Evolutionary conservation across 139 green algal genomes (phyloP), one percentile per base, ranked within the genome.

Genomic region (Nannochloris sp.): DNA sequence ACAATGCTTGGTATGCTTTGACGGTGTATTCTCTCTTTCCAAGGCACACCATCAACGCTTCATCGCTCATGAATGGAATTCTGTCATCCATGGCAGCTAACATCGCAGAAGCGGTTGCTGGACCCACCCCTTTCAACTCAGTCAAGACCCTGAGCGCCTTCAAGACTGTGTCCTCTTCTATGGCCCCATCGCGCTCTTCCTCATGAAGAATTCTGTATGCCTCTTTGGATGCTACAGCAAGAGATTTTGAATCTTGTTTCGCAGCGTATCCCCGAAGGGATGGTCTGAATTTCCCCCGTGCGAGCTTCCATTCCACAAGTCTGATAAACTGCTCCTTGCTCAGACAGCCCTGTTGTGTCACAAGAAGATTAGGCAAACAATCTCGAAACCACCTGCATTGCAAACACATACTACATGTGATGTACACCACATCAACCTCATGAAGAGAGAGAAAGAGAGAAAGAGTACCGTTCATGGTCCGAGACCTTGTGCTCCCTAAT

Each of bases 301-400:
- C 73, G 48, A 91, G 31, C 62, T 91, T 91, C 84, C 84, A 90
- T 1, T 87, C 78, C 3, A 89, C 81, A 77, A 83, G 68, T 4
- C 18, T 25, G 2, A 54, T 54, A 27, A 60, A 44, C 4, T 64
- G 46, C 46, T 48, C 10, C 1, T 34, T 53, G 7, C 37, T 55
- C 40, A 48, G 49, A 27, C 15, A 23, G 14, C 24, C 29, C 24
- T 53, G 34, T 23, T 34, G 23, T 19, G 27, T 57, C 34, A 34
- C 3, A 24, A 72, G 18, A 5, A 44, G 15, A 15, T 18, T 16
- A 4, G 74, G 70, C 8, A 81, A 62, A 21, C 75, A 48, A 4
- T 75, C 31, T 15, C 51, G 60, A 8, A 61, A 70, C 74, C 75
- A 83, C 25, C 73, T 76, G 46, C 2, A 53, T 6, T 21, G 7